phyloP scores from a whole-genome alignment of 2,329 filamentous ascomycete species.

The Neopestalotiopsis rosae region DNA sequence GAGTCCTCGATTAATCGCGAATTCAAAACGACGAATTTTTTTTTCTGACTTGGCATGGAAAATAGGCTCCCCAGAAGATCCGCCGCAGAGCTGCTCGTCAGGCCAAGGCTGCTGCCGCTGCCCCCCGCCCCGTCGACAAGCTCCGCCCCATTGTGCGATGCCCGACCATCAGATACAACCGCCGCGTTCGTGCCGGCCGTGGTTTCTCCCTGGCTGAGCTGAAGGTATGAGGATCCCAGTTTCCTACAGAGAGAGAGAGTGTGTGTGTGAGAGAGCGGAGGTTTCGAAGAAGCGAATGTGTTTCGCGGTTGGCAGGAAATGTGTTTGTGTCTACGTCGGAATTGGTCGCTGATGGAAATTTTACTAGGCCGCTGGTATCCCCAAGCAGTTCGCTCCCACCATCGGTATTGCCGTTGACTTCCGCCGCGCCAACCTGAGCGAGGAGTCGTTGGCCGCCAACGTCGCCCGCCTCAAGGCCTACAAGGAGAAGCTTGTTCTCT shows the following conservation, averaged over 20 bases:
- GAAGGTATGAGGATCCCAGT: conserved; percentile 73
- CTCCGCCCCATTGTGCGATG: conserved; percentile 96
- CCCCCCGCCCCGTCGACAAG: conserved; percentile 96
- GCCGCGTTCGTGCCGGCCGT: conserved; percentile 92
- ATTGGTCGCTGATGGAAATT: conserved; percentile 10
- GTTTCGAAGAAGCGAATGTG: background rate
- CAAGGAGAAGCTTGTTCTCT: conserved; percentile 94
- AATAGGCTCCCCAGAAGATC: conserved; percentile 93
- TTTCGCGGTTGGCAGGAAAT: background rate
- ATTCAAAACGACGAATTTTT: background rate
- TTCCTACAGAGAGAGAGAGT: no score
- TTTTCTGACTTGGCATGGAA: conserved; percentile 40
- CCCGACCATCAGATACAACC: conserved; percentile 99
- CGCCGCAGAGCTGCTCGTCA: conserved; percentile 89
- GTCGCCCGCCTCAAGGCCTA: conserved; percentile 98
- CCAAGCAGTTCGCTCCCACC: conserved; percentile 91
- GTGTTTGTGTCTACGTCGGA: conserved; percentile 18
- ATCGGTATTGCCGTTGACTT: conserved; percentile 97
- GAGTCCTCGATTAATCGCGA: background rate
- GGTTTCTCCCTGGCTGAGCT: conserved; percentile 97
- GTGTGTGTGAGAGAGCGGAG: background rate
- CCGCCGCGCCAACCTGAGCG: conserved; percentile 95
- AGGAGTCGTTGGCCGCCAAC: conserved; percentile 93
- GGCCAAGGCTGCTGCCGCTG: conserved; percentile 92
- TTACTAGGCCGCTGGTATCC: conserved; percentile 85